Percentiles rank a stretch among this genome's conserved stretches.
These are phyloP conservation scores for Colletotrichum endophyticum DNA, from an alignment of 2,329 filamentous ascomycete species.

Conservation along the genomic window DNA sequence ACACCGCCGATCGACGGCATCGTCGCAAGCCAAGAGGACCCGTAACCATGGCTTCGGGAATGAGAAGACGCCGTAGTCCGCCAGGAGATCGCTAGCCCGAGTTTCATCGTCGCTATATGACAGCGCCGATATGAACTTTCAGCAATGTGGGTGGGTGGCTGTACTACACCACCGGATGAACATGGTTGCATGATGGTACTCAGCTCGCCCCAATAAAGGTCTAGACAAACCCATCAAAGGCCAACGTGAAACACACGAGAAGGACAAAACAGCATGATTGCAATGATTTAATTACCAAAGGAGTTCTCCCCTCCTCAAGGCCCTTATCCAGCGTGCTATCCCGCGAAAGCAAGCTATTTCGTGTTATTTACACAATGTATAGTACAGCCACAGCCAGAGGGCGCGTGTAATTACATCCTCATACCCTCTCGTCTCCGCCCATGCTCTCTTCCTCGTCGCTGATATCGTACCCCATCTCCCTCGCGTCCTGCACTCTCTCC, in stretches of 20 bases:
- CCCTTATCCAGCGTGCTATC: slow-evolving; percentile 8
- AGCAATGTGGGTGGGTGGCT: background rate
- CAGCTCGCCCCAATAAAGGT: background rate
- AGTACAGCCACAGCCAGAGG: background rate
- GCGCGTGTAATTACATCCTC: background rate
- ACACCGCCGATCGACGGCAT: background rate
- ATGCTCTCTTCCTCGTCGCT: slow-evolving; percentile 38
- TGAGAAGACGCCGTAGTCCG: background rate
- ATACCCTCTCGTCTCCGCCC: slow-evolving; percentile 34
- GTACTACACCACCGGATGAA: background rate
- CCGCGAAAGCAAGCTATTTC: background rate
- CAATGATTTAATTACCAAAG: background rate
- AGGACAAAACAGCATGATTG: background rate
- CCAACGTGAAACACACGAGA: background rate
- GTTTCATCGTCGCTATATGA: background rate
- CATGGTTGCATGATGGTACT: background rate
- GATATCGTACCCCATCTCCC: slow-evolving; percentile 44
- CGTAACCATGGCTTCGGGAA: background rate
- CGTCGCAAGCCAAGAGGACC: background rate
- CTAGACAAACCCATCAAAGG: background rate
- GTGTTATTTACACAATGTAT: background rate
- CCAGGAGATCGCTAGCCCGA: background rate
- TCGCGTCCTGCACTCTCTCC: slow-evolving; percentile 42
- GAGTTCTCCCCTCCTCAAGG: background rate
- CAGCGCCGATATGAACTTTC: background rate